phyloP scores from a whole-genome alignment of 2,329 filamentous ascomycete genomes.

The Pseudocercospora musae region DNA sequence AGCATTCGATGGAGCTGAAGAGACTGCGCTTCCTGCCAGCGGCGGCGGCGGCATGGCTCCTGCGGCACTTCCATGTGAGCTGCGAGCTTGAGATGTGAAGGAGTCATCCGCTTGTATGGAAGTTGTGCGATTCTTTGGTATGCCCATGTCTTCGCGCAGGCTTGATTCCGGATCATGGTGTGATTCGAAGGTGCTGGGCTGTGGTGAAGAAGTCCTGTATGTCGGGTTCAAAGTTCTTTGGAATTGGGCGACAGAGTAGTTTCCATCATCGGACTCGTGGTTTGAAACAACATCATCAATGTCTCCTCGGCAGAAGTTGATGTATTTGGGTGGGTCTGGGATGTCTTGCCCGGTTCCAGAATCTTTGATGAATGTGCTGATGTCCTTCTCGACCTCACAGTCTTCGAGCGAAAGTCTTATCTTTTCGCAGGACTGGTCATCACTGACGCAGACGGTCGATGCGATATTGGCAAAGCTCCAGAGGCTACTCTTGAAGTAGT shows the following conservation, averaged over 20 bases:
- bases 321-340: constrained; percentile 93
- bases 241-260: constrained; percentile 93
- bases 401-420: constrained; percentile 88
- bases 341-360: constrained; percentile 94
- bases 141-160: constrained; percentile 66
- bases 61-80: constrained; percentile 30
- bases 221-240: constrained; percentile 92
- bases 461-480: constrained; percentile 98
- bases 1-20: constrained; percentile 23
- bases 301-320: constrained; percentile 96
- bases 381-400: constrained; percentile 96
- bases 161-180: constrained; percentile 81
- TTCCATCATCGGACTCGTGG: constrained; percentile 72
- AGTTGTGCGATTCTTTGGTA: constrained; percentile 37
- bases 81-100: constrained; percentile 27
- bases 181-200: constrained; percentile 87
- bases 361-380: constrained; percentile 81
- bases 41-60: constrained; percentile 21
- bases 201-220: constrained; percentile 92
- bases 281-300: constrained; percentile 76
- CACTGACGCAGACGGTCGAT: constrained; percentile 95
- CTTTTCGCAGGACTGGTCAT: constrained; percentile 92
- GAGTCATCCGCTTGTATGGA: constrained; percentile 34
- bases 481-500: constrained; percentile 95
- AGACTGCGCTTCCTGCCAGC: constrained; percentile 24